Evolutionary conservation across 192 early-diverging fungal genomes (phyloP), one percentile per base, ranked within the genome.

Genomic region (Backusella psychrophila): DNA sequence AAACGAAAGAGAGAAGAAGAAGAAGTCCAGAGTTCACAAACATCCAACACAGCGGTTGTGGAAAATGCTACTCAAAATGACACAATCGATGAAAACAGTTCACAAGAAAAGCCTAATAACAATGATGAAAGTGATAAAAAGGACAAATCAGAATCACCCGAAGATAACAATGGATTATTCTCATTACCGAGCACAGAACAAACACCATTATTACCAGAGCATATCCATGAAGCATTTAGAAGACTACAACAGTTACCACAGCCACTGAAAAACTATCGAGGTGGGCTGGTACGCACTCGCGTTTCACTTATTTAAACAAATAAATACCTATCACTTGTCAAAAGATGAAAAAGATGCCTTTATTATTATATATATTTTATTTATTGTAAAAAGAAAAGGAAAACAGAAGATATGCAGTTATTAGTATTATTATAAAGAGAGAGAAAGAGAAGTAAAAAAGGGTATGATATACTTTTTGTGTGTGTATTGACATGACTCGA

Each of bases 191-290:
- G 90, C 12, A 89, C 90, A 36, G 95, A 91, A 70, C 93, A 93
- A 77, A 89, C 91, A 35, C 95, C 96, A 33, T 79, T 99, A 70
- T 81, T 91, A 39, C 92, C 94, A 6, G 84, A 88, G 35, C 97
- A 98, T 80, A 95, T 99, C 52, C 94, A 96, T 69, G 98, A 99
- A 79, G 98, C 96, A 0, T 98, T 96, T 76, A 81, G 97, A 77
- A 78, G 94, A 63, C 80, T 97, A 49, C 95, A 97, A 82, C 82
- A 85, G 33, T 83, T 88, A 6, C 88, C 89, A n/a, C 88, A 92
- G 72, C 92, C 93, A 21, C 87, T 94, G 31, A 86, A 91, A 36
- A 94, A 93, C 77, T 95, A 94, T 70, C 84, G 91, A 46, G 93
- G 94, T 46, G 93, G 93, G 17, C 79, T 95, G 8, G 89, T 86